Base-by-base conservation (phyloP, 2,329 filamentous ascomycete species). In the Aspergillus neoniger region DNA sequence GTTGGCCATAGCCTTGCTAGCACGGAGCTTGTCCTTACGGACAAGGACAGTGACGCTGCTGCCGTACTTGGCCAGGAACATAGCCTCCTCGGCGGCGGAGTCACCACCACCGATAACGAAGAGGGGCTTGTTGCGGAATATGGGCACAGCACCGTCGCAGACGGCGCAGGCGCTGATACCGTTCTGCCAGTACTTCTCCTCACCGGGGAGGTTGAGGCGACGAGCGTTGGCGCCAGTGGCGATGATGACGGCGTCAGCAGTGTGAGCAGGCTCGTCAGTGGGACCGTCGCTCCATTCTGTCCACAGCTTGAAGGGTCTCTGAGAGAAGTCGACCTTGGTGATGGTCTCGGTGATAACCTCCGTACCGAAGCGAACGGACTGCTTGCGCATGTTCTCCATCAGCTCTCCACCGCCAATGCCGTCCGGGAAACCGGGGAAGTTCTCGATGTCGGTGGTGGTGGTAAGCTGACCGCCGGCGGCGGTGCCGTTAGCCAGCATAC, bases 391-490 rank as follows among this genome's bases (percentile, higher is more conserved):
- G 77, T 89, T 86, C 69, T 97, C 94, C 95, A 99, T 99, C 67
- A 99, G 83, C 73, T 92, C 89, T 59, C 85, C 80, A 67, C 95
- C 95, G 79, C 92, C 90, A 76, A 99, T 92, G 65, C 89, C 91
- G 70, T 91, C 86, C 72, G 91, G 90, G 82, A 98, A 99, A 51
- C 95, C 95, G 25, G 95, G 95, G 80, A 90, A 99, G 85, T 99
- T 99, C 83, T 99, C 95, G 62, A 99, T 88, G 69, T 99, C 96
- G 72, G 96, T 98, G 58, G 95, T 99, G 25, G 96, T 99, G 58
- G 96, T 99, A 69, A 99, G 85, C 84, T 99, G 95, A 60, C 95
- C 95, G 69, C 95, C 95, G 48, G 95, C 92, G 6, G 95, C 95
- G 71, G 96, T 96, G 73, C 94, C 95, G 74, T 97, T 95, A 71